Evolutionary conservation across 306 rosid genomes (phyloP), one percentile per base, ranked within the genome.

Genomic region (Cyclanthera cordifolia): DNA sequence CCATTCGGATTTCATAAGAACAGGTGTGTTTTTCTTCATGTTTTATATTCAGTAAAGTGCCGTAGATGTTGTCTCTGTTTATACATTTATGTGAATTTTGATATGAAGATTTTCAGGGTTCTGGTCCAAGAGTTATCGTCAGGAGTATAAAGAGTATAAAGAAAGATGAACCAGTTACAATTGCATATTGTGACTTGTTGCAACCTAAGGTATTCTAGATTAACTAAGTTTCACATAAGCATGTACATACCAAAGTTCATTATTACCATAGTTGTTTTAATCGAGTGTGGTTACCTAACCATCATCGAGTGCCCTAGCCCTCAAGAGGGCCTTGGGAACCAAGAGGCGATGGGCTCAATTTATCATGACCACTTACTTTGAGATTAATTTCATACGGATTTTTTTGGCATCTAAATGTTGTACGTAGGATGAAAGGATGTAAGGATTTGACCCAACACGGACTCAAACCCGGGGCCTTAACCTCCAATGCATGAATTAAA

Each of bases 61-160:
- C 14, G 28, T 30, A 0, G 3, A 17, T 59, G 1, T 47, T 39
- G 17, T 17, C 30, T 30, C 34, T 51, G 64, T 4, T 49, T 74
- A 8, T 30, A 41, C 23, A 20, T 53, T 1, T 30, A 64, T 47
- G 47, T 73, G 45, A 53, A 68, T 53, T 34, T 17, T 41, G 68
- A 75, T n/a, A n/a, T 75, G 79, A 52, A 73, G 72, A 43, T 41
- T 17, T 64, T 45, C 27, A 21, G 55, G 51, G 70, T 25, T 76
- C 58, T 82, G 94, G 90, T 45, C 97, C 97, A 3, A 85, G 84
- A 74, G 65, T 91, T 70, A 57, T 77, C 12, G 79, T 88, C 39
- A 84, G 95, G 79, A 90, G 95, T 79, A 84, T 86, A 78, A 90
- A 83, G 83, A 84, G 77, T 73, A 90, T 90, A 15, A 79, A 24